Conservation (phyloP, 2,329 filamentous ascomycete genomes). For the Aspergillus clavatus region DNA sequence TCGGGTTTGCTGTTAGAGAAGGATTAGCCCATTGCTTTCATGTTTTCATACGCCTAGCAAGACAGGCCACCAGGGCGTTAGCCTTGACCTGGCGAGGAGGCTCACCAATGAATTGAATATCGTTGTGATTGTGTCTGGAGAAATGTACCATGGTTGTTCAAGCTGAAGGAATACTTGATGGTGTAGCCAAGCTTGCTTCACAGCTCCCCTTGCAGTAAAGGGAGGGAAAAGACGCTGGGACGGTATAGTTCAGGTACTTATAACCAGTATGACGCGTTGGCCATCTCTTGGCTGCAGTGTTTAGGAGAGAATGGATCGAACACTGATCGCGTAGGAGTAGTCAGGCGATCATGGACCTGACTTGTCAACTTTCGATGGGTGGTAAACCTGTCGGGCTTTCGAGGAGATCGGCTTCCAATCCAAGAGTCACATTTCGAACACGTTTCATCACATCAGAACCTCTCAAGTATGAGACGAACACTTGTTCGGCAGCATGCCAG, state of each 20-base stretch:
- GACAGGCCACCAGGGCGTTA: background rate
- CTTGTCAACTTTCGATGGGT: background rate
- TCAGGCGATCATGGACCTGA: background rate
- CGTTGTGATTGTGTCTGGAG: background rate
- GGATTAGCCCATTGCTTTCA: constrained; percentile 3
- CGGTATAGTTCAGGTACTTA: constrained; percentile 6
- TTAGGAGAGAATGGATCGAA: background rate
- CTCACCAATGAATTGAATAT: background rate
- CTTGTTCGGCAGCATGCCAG: no score
- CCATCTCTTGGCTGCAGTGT: constrained; percentile 11
- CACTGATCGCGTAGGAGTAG: background rate
- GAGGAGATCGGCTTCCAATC: background rate
- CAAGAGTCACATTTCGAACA: background rate
- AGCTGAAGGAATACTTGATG: background rate
- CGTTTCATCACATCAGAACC: background rate
- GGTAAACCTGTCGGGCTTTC: background rate
- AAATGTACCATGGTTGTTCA: background rate
- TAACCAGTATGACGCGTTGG: constrained; percentile 23
- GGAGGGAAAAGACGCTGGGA: constrained; percentile 6
- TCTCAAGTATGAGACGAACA: no score
- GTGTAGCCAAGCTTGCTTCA: background rate
- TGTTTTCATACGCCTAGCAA: background rate
- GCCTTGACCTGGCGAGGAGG: background rate
- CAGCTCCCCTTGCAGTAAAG: constrained; percentile 9
- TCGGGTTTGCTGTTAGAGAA: constrained; percentile 7